Conservation (phyloP, 345 rosid species). For the Odontarrhena argentea region DNA sequence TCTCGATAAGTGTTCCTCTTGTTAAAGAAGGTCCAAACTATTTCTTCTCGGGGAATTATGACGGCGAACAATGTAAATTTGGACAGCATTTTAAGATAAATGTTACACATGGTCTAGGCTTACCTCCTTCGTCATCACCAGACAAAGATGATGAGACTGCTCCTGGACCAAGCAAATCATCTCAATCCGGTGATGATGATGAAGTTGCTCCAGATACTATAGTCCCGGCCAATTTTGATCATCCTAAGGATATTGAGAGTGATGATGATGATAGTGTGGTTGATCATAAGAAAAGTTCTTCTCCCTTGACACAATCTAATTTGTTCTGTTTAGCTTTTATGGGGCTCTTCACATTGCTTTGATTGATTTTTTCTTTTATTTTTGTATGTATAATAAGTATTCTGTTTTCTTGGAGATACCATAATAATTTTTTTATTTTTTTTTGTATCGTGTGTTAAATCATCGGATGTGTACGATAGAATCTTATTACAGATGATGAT, state of each 20-base stretch:
- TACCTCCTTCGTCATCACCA: slow-evolving; percentile 55
- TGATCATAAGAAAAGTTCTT: slow-evolving; percentile 18
- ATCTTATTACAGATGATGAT: too few species aligned
- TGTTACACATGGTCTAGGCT: slow-evolving; percentile 78
- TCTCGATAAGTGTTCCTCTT: slow-evolving; percentile 69
- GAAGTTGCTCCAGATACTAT: slow-evolving; percentile 77
- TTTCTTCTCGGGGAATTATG: slow-evolving; percentile 85
- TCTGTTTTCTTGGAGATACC: slow-evolving; percentile 4
- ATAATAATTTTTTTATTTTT: background rate
- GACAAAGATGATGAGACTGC: slow-evolving; percentile 45
- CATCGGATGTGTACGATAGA: too few species aligned
- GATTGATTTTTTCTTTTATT: background rate
- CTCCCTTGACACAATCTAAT: slow-evolving; percentile 43
- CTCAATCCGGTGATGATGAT: slow-evolving; percentile 53
- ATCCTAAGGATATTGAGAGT: slow-evolving; percentile 53
- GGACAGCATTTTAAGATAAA: slow-evolving; percentile 72
- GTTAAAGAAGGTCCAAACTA: slow-evolving; percentile 69
- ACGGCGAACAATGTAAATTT: slow-evolving; percentile 79
- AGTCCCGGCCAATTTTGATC: slow-evolving; percentile 64
- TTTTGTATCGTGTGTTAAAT: too few species aligned
- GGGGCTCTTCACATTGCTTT: slow-evolving; percentile 37
- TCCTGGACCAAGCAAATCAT: slow-evolving; percentile 56
- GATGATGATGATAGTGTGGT: slow-evolving; percentile 38
- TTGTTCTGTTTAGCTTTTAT: slow-evolving; percentile 38
- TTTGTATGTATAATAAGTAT: slow-evolving; percentile 24